Base-by-base conservation (phyloP, 345 rosid genomes). In the Arabidopsis suecica region DNA sequence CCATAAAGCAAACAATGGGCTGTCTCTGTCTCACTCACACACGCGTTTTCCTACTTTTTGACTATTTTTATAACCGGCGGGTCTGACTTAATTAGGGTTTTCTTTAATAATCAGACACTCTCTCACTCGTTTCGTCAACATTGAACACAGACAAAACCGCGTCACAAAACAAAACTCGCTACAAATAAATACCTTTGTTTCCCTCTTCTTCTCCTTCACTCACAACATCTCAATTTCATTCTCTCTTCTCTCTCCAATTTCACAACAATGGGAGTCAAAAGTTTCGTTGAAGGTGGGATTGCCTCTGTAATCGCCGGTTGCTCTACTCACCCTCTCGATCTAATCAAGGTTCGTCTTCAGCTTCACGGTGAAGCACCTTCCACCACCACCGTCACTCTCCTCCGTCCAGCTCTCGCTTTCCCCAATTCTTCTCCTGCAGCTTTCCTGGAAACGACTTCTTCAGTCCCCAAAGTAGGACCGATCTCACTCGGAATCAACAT, bases 311-410 rank as follows among this genome's bases (percentile, higher is more conserved):
- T 91, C 38, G 97, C 97, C 6, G 93, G 96, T 4, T 88, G 89
- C 73, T 87, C 90, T 2, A 91, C 93, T 42, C 97, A 91, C 74
- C 97, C 96, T n/a, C 84, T 91, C 10, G 97, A 91, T 55, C 90
- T 91, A 37, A 84, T 91, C 77, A 91, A 91, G 78, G 97, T 91
- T 56, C 88, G 94, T 8, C 85, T 91, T 85, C 97, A 91, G 69
- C 89, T 91, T 22, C 97, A 91, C 59, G 97, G 97, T 16, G 97
- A 91, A 74, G 44, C 71, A 57, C 12, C 84, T 69, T 42, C 86
- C 23, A 28, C 53, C 54, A 4, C 68, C 83, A 22, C 87, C 84
- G 16, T 65, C 74, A 16, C 54, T 42, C 56, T 56, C 51, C 78
- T 79, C 49, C 89, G 89, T 14, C 94, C 96, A 7, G 78, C 91